phyloP scores from a whole-genome alignment of 2,329 filamentous ascomycete species.

The Rutstroemia sp. region DNA sequence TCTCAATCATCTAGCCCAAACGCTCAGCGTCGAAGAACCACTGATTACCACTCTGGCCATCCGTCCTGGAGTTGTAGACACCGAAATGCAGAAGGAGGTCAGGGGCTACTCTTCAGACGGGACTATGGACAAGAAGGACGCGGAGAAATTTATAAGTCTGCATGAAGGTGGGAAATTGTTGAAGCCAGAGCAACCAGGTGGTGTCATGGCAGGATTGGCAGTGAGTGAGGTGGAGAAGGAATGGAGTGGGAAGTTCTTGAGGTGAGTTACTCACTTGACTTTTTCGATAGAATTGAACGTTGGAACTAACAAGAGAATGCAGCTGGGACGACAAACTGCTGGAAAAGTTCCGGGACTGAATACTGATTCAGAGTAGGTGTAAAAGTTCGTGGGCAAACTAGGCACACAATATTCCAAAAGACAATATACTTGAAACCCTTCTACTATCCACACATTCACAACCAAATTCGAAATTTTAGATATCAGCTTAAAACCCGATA shows the following conservation, averaged over 20 bases:
- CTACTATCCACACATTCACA: no score
- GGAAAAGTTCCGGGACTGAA: slow-evolving; percentile 41
- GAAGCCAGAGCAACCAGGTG: slow-evolving; percentile 74
- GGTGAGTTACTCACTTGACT: slow-evolving; percentile 37
- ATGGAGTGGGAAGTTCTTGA: slow-evolving; percentile 70
- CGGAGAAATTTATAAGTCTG: slow-evolving; percentile 58
- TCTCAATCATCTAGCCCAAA: slow-evolving; percentile 68
- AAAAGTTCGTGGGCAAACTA: no score
- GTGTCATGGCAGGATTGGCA: slow-evolving; percentile 76
- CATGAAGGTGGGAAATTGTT: slow-evolving; percentile 67
- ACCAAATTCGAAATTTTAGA: no score
- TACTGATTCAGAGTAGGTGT: not conserved
- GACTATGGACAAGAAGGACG: slow-evolving; percentile 50
- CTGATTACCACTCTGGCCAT: slow-evolving; percentile 66
- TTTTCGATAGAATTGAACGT: not conserved
- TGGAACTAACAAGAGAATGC: slow-evolving; percentile 22
- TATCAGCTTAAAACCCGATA: no score
- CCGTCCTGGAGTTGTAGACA: slow-evolving; percentile 76
- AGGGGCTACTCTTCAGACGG: slow-evolving; percentile 52
- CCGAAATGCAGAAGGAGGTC: slow-evolving; percentile 81
- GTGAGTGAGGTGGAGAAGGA: slow-evolving; percentile 57
- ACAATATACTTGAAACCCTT: no score
- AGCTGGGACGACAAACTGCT: slow-evolving; percentile 50
- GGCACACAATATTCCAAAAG: no score
- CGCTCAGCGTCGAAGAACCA: slow-evolving; percentile 70